Conservation (phyloP, 2,329 filamentous ascomycete species). For the Sporothrix pseudoabietina region DNA sequence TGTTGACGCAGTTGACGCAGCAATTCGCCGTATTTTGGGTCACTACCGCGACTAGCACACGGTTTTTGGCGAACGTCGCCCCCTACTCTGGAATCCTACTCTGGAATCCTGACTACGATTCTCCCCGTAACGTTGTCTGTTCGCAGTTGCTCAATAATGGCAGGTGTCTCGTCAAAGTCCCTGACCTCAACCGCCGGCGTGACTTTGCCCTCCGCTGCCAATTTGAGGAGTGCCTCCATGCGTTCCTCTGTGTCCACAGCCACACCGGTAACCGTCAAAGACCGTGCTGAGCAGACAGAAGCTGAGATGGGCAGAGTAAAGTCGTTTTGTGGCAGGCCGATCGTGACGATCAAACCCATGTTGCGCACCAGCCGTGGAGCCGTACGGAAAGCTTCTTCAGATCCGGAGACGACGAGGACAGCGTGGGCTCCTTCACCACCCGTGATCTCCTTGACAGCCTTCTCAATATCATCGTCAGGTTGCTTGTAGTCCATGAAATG, state of each 20-base stretch:
- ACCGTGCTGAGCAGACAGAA: neutral
- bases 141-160: neutral
- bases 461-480: neutral
- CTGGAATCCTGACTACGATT: conserved; percentile 6
- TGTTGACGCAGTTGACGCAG: too few species aligned
- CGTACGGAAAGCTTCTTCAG: neutral
- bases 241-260: neutral
- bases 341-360: conserved; percentile 9
- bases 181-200: neutral
- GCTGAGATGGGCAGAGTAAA: conserved; percentile 9
- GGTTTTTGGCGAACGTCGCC: too few species aligned
- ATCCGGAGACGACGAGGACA: conserved; percentile 6
- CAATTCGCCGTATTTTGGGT: too few species aligned
- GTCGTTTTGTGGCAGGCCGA: conserved; percentile 14
- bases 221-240: neutral
- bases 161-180: neutral
- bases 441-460: neutral
- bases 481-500: conserved; percentile 15
- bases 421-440: conserved; percentile 18
- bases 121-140: neutral
- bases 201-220: neutral
- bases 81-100: conserved; percentile 1
- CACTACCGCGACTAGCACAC: too few species aligned
- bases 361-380: conserved; percentile 15
- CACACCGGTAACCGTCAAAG: neutral